Evolutionary conservation across 148 eudicot species (phyloP), one percentile per base, ranked within the genome.

Genomic region (Euryodendron excelsum): DNA sequence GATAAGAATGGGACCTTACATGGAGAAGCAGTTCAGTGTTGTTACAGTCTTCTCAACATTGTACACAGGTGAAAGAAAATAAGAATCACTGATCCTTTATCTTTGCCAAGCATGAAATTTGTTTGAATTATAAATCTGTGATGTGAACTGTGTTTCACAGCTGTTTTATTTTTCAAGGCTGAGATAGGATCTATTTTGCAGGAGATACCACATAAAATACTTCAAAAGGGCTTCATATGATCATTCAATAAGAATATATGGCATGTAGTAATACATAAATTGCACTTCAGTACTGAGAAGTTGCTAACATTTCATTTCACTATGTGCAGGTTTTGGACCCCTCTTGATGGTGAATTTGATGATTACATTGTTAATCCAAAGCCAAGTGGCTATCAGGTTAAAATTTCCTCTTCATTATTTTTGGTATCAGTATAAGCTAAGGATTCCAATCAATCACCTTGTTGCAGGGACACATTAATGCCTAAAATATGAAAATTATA

Each of bases 381-480:
- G 88, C 94, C 89, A 78, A 94, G 97, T 87, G 98, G 98, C 80
- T 94, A 94, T 87, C 98, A 94, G 98, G 98, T 94, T 41, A 79
- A 82, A 56, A 30, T 79, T 62, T 36, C 69, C 28, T 48, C 27
- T 21, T 34, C 48, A 45, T 48, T 72, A 62, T 36, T 72, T 69
- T 44, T 72, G 11, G 31, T 69, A 39, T 73, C 18, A 6, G 52
- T 17, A 73, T 9, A 36, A 56, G 63, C n/a, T 27, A 48, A 73
- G 37, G 45, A 55, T 33, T 37, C 28, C 71, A 37, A 59, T 59
- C 63, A 59, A 30, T 59, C 63, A 25, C 30, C 12, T 7, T 1
- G 30, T n/a, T 59, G 63, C 59, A 17, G 23, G 23, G 59, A 17
- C 59, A 55, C 10, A 17, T 55, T 17, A 17, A 48, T 48, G 52